Conservation (phyloP, 768 basidiomycete genomes). For the Epithele typhae region DNA sequence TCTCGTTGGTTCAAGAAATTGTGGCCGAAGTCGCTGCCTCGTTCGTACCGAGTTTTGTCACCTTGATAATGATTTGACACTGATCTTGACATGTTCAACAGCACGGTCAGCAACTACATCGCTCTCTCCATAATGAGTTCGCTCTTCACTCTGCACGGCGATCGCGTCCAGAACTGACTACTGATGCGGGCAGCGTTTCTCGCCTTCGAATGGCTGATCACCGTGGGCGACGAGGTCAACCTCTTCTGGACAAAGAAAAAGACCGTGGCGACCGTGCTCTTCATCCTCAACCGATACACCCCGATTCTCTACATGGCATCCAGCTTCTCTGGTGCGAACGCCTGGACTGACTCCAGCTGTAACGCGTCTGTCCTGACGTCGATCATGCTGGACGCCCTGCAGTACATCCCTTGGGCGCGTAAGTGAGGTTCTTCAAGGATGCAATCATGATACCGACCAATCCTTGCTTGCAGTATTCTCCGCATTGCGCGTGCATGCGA, state of each 20-base stretch:
- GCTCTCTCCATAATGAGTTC: too few relatives aligned
- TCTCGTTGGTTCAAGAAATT: too few relatives aligned
- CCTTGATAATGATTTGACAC: too few relatives aligned
- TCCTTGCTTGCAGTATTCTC: background rate
- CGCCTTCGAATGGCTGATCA: background rate
- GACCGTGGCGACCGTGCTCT: background rate
- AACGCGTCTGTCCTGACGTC: too few relatives aligned
- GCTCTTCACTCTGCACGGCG: too few relatives aligned
- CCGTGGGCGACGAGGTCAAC: background rate
- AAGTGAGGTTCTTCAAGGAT: background rate
- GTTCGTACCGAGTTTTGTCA: too few relatives aligned
- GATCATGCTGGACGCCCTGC: background rate
- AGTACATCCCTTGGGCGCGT: background rate
- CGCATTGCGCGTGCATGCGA: background rate
- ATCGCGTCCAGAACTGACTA: too few relatives aligned
- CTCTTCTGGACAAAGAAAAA: background rate
- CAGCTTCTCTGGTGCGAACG: background rate
- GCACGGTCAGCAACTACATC: too few relatives aligned
- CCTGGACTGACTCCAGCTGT: background rate
- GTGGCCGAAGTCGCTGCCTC: too few relatives aligned
- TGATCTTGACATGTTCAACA: too few relatives aligned
- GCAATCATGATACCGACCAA: too few relatives aligned
- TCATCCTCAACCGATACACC: background rate
- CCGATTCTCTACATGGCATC: background rate
- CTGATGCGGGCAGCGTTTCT: background rate